A percentile compares a stretch with the other conserved stretches of the same genome.
Evolutionary conservation across 1,284 basidiomycete species (phyloP).

Genomic region (Termitomyces sp.): DNA sequence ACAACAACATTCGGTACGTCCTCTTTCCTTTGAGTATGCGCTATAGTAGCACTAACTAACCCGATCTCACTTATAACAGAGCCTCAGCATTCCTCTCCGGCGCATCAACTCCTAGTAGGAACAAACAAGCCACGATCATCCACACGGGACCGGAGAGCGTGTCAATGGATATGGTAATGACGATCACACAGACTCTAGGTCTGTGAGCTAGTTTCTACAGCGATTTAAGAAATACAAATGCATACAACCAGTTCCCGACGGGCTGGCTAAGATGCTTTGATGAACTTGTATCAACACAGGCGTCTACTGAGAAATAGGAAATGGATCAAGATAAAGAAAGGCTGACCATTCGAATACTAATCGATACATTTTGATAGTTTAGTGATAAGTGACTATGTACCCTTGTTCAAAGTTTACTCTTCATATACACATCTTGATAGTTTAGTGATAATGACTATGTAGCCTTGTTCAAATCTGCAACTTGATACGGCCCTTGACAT

Average conservation of each 20-base stretch:
- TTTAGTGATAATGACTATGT: no score
- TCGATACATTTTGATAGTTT: not conserved
- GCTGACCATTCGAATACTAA: not conserved
- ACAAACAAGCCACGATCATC: constrained; percentile 18
- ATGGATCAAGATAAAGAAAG: not conserved
- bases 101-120: constrained; percentile 13
- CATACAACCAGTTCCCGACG: constrained; percentile 16
- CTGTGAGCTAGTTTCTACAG: constrained; percentile 20
- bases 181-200: constrained; percentile 9
- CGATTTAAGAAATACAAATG: constrained; percentile 9
- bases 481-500: not conserved
- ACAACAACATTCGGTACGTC: constrained; percentile 16
- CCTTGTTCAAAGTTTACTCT: not conserved
- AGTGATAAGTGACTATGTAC: no score
- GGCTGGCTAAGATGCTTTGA: constrained; percentile 8
- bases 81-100: constrained; percentile 6
- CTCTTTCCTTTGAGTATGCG: not conserved
- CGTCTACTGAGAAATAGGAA: not conserved
- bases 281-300: not conserved
- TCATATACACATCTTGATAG: not conserved
- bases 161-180: constrained; percentile 7
- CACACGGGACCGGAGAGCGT: constrained; percentile 17
- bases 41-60: not conserved
- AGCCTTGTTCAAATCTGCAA: not conserved
- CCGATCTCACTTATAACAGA: not conserved